phyloP scores from a whole-genome alignment of 2,329 filamentous ascomycete species.

The Pestalotiopsis sp. region DNA sequence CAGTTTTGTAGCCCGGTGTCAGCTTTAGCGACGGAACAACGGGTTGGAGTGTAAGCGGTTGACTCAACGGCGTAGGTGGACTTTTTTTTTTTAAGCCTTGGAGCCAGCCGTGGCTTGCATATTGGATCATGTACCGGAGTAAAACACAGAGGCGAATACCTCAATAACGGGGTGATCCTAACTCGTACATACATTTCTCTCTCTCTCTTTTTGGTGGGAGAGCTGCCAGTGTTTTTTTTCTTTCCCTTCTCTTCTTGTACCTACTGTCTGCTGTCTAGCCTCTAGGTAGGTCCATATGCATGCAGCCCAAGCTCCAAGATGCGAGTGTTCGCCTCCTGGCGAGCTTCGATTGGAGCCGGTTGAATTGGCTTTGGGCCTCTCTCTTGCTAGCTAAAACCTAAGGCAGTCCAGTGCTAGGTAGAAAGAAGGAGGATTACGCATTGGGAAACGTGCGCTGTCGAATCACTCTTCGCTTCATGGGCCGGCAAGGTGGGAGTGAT shows the following conservation, averaged over 20 bases:
- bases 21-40: not conserved
- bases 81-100: not conserved
- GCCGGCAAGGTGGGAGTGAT: not conserved
- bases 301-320: not conserved
- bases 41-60: not conserved
- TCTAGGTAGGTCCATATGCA: not conserved
- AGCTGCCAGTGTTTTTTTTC: not conserved
- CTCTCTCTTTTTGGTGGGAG: not conserved
- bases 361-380: constrained; percentile 9
- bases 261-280: not conserved
- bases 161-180: not conserved
- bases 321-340: constrained; percentile 5
- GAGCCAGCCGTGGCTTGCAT: not conserved
- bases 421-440: not conserved
- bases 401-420: not conserved
- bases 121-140: not conserved
- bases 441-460: not conserved
- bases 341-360: constrained; percentile 7
- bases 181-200: not conserved
- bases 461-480: not conserved
- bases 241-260: not conserved
- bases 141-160: not conserved
- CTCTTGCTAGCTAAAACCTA: not conserved
- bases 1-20: not conserved
- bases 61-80: not conserved